A percentile compares a stretch with the other conserved stretches of the same genome.
phyloP scores from a whole-genome alignment of 148 eudicot species.

The Suaeda aralocaspica region DNA sequence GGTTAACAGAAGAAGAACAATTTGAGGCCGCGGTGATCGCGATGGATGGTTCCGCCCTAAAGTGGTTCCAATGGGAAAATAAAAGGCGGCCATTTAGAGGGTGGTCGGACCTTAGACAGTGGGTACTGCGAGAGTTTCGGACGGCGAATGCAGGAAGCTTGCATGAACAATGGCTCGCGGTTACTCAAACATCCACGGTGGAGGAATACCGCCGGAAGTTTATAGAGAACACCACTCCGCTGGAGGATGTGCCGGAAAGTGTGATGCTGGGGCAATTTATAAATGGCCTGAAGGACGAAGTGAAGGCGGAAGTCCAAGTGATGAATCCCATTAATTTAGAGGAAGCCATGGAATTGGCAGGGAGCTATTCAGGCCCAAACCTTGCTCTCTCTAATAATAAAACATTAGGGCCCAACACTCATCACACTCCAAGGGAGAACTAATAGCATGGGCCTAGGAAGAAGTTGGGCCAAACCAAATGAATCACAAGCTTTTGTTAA shows the following conservation, averaged over 20 bases:
- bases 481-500: no score
- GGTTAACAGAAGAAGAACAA: neutral
- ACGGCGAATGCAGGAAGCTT: neutral
- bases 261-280: neutral
- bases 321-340: neutral
- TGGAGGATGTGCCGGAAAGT: neutral
- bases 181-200: neutral
- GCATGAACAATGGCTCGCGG: neutral
- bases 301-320: neutral
- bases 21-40: neutral
- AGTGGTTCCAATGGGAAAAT: neutral
- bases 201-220: neutral
- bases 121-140: neutral
- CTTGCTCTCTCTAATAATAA: no score
- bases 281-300: neutral
- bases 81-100: neutral
- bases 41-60: neutral
- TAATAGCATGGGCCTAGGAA: no score
- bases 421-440: no score
- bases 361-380: neutral
- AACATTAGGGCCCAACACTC: no score
- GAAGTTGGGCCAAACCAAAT: no score
- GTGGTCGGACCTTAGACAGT: neutral
- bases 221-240: neutral
- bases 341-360: neutral